Percentiles rank a stretch among this genome's conserved stretches.
phyloP scores from a whole-genome alignment of 192 early-diverging fungal species.

The Backusella luteola region DNA sequence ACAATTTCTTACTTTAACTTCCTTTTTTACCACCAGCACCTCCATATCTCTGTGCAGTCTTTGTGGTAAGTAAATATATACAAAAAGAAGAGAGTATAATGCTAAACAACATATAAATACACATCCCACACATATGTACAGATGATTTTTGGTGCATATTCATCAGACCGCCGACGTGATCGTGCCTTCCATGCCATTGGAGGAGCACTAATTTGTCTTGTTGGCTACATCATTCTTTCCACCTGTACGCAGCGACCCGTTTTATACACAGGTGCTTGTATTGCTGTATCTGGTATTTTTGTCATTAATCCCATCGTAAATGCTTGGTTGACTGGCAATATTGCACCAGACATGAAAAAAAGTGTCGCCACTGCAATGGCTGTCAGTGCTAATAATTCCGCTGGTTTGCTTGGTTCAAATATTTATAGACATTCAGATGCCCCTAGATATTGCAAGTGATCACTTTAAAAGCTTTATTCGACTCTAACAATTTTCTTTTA shows the following conservation, averaged over 20 bases:
- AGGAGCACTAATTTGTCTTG: slow-evolving; percentile 22
- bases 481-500: not conserved
- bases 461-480: not conserved
- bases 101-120: not conserved
- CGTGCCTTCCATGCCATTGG: slow-evolving; percentile 28
- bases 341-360: slow-evolving; percentile 34
- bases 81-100: not conserved
- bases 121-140: not conserved
- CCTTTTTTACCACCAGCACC: slow-evolving; percentile 15
- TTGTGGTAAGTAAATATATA: slow-evolving; percentile 21
- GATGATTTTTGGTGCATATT: slow-evolving; percentile 31
- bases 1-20: not conserved
- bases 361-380: slow-evolving; percentile 36
- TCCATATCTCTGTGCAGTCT: slow-evolving; percentile 29
- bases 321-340: slow-evolving; percentile 35
- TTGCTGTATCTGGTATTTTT: slow-evolving; percentile 35
- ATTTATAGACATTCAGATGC: slow-evolving; percentile 30
- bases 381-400: slow-evolving; percentile 32
- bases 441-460: slow-evolving; percentile 26
- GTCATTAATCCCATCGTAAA: slow-evolving; percentile 34
- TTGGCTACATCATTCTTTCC: slow-evolving; percentile 26
- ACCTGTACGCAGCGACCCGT: not conserved
- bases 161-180: slow-evolving; percentile 24
- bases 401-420: slow-evolving; percentile 30
- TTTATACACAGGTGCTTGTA: slow-evolving; percentile 26